Percentiles rank a stretch among this genome's conserved stretches.
phyloP scores from a whole-genome alignment of 495 filamentous ascomycete species.

The Glonium stellatum region DNA sequence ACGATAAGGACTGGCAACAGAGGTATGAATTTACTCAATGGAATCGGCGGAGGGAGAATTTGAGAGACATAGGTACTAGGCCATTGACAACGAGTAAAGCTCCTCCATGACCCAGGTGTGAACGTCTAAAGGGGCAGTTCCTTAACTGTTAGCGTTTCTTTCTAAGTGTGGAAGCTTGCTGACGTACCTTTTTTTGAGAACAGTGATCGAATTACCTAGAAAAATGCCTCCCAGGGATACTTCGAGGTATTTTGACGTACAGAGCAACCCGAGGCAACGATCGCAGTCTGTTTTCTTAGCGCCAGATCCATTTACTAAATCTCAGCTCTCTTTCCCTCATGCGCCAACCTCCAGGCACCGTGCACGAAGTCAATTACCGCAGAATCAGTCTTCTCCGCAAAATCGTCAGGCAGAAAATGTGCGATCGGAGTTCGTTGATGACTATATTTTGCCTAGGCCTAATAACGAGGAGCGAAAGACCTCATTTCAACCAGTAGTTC shows the following conservation, averaged over 20 bases:
- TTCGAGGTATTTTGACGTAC: no score
- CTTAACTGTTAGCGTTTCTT: neutral
- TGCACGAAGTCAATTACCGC: neutral
- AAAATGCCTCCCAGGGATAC: no score
- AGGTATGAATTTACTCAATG: neutral
- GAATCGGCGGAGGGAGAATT: neutral
- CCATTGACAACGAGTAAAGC: conserved; percentile 21
- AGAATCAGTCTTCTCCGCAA: neutral
- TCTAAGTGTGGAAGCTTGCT: neutral
- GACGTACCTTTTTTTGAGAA: neutral
- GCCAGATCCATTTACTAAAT: no score
- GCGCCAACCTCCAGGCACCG: neutral
- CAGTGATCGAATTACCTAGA: neutral
- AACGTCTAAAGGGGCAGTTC: conserved; percentile 15
- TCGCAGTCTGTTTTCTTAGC: no score
- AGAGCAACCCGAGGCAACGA: no score
- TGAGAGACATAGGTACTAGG: conserved; percentile 8
- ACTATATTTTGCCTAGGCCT: neutral
- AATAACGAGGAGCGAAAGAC: neutral
- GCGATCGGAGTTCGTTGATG: neutral
- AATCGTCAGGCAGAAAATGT: neutral
- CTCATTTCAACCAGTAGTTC: no score
- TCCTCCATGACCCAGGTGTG: conserved; percentile 12
- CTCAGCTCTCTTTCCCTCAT: no score
- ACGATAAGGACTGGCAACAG: neutral